phyloP scores from a whole-genome alignment of 2,329 filamentous ascomycete species.

The Nemania serpens region DNA sequence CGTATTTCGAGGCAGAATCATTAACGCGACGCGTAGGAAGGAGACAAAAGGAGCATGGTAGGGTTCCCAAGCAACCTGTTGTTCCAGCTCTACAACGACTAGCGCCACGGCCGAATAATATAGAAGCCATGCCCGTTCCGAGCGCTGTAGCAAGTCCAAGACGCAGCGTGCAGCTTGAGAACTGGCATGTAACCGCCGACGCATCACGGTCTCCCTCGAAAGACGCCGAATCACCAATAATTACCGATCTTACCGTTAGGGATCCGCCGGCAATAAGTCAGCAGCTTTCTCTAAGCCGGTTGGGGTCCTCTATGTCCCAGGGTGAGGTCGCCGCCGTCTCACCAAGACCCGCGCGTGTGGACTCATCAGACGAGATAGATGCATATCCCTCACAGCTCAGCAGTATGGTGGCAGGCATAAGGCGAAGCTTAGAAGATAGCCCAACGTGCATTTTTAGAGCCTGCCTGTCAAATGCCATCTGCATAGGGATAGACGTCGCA shows the following conservation, averaged over 20 bases:
- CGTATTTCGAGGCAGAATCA: background rate
- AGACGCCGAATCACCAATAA: background rate
- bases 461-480: slow-evolving; percentile 35
- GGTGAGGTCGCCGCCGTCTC: background rate
- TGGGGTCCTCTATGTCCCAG: background rate
- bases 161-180: background rate
- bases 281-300: background rate
- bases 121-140: background rate
- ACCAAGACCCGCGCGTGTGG: background rate
- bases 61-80: slow-evolving; percentile 3
- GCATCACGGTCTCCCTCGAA: background rate
- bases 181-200: background rate
- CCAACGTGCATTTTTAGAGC: slow-evolving; percentile 33
- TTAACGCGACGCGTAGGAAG: slow-evolving; percentile 24
- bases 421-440: slow-evolving; percentile 24
- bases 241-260: background rate
- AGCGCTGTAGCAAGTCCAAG: background rate
- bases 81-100: slow-evolving; percentile 3
- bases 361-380: background rate
- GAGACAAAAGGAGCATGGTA: slow-evolving; percentile 28
- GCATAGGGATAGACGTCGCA: slow-evolving; percentile 35
- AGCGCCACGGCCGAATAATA: slow-evolving; percentile 21
- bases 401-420: background rate
- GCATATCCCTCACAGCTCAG: background rate
- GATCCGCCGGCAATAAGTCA: background rate